A percentile compares a stretch with the other conserved stretches of the same genome.
Conservation (phyloP, 805 yeast species). For the Candida ipomoeae region DNA sequence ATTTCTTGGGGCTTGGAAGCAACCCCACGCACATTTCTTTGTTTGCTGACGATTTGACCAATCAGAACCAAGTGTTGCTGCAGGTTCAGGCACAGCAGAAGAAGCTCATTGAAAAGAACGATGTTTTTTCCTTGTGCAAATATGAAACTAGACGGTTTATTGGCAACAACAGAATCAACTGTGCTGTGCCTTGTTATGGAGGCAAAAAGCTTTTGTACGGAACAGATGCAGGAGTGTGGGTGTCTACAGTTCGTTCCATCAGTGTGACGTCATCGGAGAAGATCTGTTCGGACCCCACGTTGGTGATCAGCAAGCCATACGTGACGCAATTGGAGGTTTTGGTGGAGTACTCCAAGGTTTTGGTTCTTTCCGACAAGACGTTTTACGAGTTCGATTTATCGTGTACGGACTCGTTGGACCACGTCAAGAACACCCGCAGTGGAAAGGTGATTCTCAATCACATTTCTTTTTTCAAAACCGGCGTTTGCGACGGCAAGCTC, state of each 20-base stretch:
- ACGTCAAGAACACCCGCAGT: conserved; percentile 50
- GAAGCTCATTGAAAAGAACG: conserved; percentile 64
- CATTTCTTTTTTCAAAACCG: conserved; percentile 86
- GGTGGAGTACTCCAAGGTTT: conserved; percentile 82
- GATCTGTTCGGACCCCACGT: conserved; percentile 66
- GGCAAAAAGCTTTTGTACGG: conserved; percentile 89
- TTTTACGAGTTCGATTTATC: conserved; percentile 69
- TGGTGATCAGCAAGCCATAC: conserved; percentile 67
- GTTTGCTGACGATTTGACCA: conserved; percentile 50
- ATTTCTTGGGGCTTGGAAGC: conserved; percentile 50
- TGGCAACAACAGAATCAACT: conserved; percentile 71
- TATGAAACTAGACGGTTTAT: conserved; percentile 74
- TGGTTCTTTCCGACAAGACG: conserved; percentile 78
- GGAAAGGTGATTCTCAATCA: conserved; percentile 82
- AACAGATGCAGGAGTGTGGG: conserved; percentile 85
- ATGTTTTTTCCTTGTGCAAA: conserved; percentile 74
- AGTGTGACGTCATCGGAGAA: conserved; percentile 45
- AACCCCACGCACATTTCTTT: conserved; percentile 52
- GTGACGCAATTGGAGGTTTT: conserved; percentile 87
- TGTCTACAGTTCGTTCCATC: conserved; percentile 63
- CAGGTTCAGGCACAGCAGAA: conserved; percentile 77
- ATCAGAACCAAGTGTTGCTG: conserved; percentile 76
- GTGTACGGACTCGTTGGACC: conserved; percentile 46
- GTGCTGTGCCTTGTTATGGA: conserved; percentile 92
- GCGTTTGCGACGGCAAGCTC: conserved; percentile 85